These are phyloP conservation scores for Tulasnella sp. DNA, from an alignment of 768 basidiomycete genomes.

Conservation along the genomic window DNA sequence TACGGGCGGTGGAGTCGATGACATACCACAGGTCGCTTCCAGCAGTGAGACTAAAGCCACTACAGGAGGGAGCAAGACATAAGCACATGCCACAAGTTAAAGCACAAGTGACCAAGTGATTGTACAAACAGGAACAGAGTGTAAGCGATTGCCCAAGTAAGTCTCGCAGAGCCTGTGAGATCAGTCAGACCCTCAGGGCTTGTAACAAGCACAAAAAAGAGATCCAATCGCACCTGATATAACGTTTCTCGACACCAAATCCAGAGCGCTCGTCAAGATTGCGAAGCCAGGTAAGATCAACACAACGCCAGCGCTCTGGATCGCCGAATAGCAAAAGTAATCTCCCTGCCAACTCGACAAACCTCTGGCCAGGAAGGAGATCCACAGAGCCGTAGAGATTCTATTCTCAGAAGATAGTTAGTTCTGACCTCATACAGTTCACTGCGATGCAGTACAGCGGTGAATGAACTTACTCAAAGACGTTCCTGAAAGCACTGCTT, in stretches of 20 bases:
- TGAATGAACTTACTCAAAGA: conserved; percentile 64
- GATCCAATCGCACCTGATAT: conserved; percentile 32
- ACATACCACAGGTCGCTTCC: conserved; percentile 71
- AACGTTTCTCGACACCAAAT: conserved; percentile 76
- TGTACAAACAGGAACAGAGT: conserved; percentile 48
- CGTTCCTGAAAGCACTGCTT: conserved; percentile 74
- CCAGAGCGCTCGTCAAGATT: conserved; percentile 70
- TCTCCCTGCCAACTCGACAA: conserved; percentile 65
- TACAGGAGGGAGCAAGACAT: conserved; percentile 16
- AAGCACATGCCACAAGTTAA: conserved; percentile 39
- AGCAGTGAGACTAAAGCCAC: conserved; percentile 73
- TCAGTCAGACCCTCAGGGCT: conserved; percentile 48
- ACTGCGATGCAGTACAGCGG: background rate
- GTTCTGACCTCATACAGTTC: conserved; percentile 19
- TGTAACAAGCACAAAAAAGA: background rate
- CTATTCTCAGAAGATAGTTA: conserved; percentile 34
- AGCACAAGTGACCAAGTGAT: conserved; percentile 23
- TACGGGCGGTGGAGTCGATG: conserved; percentile 47
- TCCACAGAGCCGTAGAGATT: conserved; percentile 68
- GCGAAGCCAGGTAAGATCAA: conserved; percentile 82
- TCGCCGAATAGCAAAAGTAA: conserved; percentile 84
- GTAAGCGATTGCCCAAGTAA: conserved; percentile 77
- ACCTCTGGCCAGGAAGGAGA: conserved; percentile 72
- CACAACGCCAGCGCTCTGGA: conserved; percentile 78
- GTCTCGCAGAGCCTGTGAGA: conserved; percentile 58